A percentile compares a stretch with the other conserved stretches of the same genome.
Conservation (phyloP, 2,329 filamentous ascomycete genomes). For the Rachicladosporium sp. region DNA sequence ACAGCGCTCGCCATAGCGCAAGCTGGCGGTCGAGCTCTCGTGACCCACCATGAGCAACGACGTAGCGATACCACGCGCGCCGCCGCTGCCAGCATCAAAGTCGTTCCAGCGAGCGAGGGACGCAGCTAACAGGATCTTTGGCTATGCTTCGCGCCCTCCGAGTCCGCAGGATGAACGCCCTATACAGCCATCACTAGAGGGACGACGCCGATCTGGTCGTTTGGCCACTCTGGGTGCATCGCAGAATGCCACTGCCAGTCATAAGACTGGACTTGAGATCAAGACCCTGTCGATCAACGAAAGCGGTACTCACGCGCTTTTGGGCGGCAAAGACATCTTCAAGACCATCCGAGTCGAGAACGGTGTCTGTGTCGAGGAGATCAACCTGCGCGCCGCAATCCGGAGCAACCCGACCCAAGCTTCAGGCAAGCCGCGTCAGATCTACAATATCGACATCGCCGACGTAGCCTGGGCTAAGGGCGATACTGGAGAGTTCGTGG, state of each 20-base stretch:
- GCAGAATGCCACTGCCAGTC: conserved; percentile 44
- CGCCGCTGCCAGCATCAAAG: conserved; percentile 14
- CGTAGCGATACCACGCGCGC: conserved; percentile 7
- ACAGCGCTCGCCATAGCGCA: too few relatives aligned
- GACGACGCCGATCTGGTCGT: conserved; percentile 1
- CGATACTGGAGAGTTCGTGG: conserved; percentile 46
- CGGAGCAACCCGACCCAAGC: conserved; percentile 44
- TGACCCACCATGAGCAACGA: too few relatives aligned
- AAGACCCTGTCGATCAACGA: conserved; percentile 52
- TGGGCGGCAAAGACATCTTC: conserved; percentile 54
- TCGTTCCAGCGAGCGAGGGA: conserved; percentile 21
- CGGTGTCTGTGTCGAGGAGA: conserved; percentile 47
- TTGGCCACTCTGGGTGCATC: conserved; percentile 17
- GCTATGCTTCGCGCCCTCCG: conserved; percentile 15
- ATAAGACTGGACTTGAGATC: conserved; percentile 54
- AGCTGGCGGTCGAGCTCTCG: too few relatives aligned
- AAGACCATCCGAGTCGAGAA: conserved; percentile 49
- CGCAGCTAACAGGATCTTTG: conserved; percentile 20
- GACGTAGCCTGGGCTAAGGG: conserved; percentile 59
- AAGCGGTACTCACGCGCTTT: conserved; percentile 48
- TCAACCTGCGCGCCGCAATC: conserved; percentile 50
- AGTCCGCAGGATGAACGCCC: conserved; percentile 11
- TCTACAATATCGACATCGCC: conserved; percentile 44
- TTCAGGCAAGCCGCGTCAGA: conserved; percentile 32
- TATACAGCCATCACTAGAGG: too few relatives aligned